phyloP scores from a whole-genome alignment of 164 flowering plant genomes.

The Magnolia sinica region DNA sequence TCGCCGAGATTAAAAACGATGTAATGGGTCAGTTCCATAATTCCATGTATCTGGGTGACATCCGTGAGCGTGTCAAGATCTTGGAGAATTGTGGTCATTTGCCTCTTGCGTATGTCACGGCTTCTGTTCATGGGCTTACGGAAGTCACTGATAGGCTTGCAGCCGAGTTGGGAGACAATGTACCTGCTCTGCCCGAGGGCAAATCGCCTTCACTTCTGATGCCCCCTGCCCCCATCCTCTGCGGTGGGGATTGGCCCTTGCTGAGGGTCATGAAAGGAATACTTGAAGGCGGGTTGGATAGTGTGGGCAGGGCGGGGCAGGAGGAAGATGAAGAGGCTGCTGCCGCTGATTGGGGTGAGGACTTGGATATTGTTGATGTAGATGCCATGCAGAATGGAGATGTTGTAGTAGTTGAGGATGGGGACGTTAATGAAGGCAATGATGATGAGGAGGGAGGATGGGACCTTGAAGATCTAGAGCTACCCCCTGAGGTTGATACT shows the following conservation, averaged over 20 bases:
- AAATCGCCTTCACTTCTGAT: conserved; percentile 60
- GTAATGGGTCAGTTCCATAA: conserved; percentile 95
- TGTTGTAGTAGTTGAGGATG: conserved; percentile 46
- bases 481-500: conserved; percentile 57
- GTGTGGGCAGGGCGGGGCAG: conserved; percentile 33
- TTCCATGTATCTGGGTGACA: conserved; percentile 83
- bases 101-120: conserved; percentile 87
- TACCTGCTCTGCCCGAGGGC: conserved; percentile 54
- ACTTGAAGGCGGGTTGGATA: conserved; percentile 76
- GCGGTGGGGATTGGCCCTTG: conserved; percentile 75
- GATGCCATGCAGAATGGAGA: conserved; percentile 64
- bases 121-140: conserved; percentile 68
- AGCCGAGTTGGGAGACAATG: conserved; percentile 58
- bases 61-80: conserved; percentile 72
- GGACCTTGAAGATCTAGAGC: conserved; percentile 70
- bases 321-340: conserved; percentile 69
- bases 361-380: conserved; percentile 64
- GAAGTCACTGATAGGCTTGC: conserved; percentile 67
- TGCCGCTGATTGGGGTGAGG: conserved; percentile 63
- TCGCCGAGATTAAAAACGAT: conserved; percentile 85
- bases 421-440: conserved; percentile 28
- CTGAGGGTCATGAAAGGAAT: conserved; percentile 79
- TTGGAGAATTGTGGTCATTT: conserved; percentile 77
- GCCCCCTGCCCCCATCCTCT: conserved; percentile 70
- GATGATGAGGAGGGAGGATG: conserved; percentile 76